phyloP scores from a whole-genome alignment of 805 yeast species.

The Ogataea salicorniae region DNA sequence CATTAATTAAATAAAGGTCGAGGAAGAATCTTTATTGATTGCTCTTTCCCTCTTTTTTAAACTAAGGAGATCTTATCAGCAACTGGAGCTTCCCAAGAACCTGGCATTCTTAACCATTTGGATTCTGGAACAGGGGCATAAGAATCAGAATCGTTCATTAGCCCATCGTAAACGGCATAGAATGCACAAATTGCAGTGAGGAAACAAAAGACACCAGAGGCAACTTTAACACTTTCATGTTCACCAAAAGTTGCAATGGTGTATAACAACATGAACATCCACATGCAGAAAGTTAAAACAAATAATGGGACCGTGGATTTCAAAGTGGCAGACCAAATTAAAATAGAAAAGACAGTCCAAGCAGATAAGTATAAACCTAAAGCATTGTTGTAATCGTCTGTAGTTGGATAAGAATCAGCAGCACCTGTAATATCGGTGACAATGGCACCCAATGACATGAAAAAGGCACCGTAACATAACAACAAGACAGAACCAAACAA shows the following conservation, averaged over 20 bases:
- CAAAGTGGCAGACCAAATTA: slow-evolving; percentile 38
- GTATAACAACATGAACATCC: slow-evolving; percentile 35
- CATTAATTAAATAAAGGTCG: not conserved
- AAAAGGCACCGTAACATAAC: slow-evolving; percentile 45
- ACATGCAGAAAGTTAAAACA: slow-evolving; percentile 34
- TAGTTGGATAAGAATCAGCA: slow-evolving; percentile 32
- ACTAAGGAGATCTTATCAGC: slow-evolving; percentile 13
- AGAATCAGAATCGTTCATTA: slow-evolving; percentile 24
- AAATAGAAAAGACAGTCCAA: slow-evolving; percentile 44
- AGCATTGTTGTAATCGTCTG: slow-evolving; percentile 34
- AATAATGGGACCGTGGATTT: slow-evolving; percentile 39
- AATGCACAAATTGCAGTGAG: slow-evolving; percentile 36
- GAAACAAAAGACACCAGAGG: slow-evolving; percentile 41
- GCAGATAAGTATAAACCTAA: slow-evolving; percentile 42
- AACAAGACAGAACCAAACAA: slow-evolving; percentile 46
- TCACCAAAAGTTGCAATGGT: slow-evolving; percentile 30
- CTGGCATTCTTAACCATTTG: slow-evolving; percentile 30
- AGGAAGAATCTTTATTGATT: too few relatives aligned
- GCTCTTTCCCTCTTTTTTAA: slow-evolving; percentile 1
- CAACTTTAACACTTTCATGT: slow-evolving; percentile 27
- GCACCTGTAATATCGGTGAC: slow-evolving; percentile 40
- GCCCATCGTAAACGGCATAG: slow-evolving; percentile 41
- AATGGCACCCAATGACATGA: slow-evolving; percentile 42
- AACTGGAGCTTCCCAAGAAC: slow-evolving; percentile 22
- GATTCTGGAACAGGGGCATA: slow-evolving; percentile 25